These are phyloP conservation scores for Penicillium sp. DNA, from an alignment of 2,329 filamentous ascomycete species.

Conservation along the genomic window DNA sequence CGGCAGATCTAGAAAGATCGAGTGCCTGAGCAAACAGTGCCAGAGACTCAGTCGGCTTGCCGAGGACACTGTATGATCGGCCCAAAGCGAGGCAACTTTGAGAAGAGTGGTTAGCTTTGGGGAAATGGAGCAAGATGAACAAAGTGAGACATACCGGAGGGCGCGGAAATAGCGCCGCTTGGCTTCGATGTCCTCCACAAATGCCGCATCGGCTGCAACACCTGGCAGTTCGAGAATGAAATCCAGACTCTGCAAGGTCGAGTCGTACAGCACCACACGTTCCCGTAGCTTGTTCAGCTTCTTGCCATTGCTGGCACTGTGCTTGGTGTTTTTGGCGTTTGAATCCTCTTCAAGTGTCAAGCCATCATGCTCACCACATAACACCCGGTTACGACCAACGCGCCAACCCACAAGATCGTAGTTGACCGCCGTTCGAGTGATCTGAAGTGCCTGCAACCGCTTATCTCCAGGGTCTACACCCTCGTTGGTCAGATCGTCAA, in stretches of 20 bases:
- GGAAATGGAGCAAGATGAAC: slow-evolving; percentile 8
- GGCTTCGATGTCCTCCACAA: slow-evolving; percentile 70
- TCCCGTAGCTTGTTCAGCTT: slow-evolving; percentile 78
- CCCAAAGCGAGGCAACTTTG: slow-evolving; percentile 72
- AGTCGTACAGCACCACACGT: slow-evolving; percentile 82
- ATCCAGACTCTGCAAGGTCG: slow-evolving; percentile 82
- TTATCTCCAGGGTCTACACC: slow-evolving; percentile 76
- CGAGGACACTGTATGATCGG: slow-evolving; percentile 71
- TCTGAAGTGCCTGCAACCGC: slow-evolving; percentile 85
- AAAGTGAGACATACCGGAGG: slow-evolving; percentile 58
- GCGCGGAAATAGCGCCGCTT: slow-evolving; percentile 81
- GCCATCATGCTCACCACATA: slow-evolving; percentile 79
- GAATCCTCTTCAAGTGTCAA: slow-evolving; percentile 48
- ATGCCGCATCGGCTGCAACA: slow-evolving; percentile 72
- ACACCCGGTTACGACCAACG: slow-evolving; percentile 82
- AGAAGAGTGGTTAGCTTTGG: slow-evolving; percentile 4
- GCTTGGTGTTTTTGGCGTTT: slow-evolving; percentile 48
- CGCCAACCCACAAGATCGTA: slow-evolving; percentile 93
- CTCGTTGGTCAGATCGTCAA: slow-evolving; percentile 81
- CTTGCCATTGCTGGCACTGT: slow-evolving; percentile 64
- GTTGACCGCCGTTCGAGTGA: slow-evolving; percentile 88
- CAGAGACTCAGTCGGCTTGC: slow-evolving; percentile 70
- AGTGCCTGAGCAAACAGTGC: slow-evolving; percentile 71
- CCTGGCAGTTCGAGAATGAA: slow-evolving; percentile 85
- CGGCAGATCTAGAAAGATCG: slow-evolving; percentile 51